These are phyloP conservation scores for Pelargonium fulgidum DNA, from an alignment of 441 rosid genomes.

Conservation along the genomic window DNA sequence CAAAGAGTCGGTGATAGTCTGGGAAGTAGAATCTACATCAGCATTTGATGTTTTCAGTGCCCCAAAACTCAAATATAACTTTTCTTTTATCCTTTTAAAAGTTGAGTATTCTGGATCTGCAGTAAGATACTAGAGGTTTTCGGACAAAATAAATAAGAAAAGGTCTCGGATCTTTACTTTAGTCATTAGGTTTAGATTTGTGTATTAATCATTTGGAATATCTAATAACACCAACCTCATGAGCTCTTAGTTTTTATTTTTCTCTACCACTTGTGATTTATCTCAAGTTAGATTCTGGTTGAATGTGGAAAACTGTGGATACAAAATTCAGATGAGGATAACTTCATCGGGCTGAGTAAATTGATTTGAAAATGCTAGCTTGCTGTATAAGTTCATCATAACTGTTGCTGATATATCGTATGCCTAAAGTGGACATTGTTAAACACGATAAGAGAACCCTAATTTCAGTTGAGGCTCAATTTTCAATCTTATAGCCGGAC, in stretches of 20 bases:
- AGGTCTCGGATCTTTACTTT: background rate
- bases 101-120: background rate
- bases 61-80: background rate
- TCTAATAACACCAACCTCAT: background rate
- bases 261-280: background rate
- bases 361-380: background rate
- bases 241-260: background rate
- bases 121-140: background rate
- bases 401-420: background rate
- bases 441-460: background rate
- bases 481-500: background rate
- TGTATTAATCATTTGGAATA: background rate
- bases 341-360: background rate
- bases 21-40: background rate
- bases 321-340: too few relatives aligned
- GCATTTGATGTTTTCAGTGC: background rate
- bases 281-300: background rate
- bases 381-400: background rate
- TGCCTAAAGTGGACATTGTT: background rate
- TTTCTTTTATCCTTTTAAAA: background rate
- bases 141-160: background rate
- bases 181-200: background rate
- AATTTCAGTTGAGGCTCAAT: background rate
- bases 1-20: background rate
- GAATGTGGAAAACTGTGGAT: background rate